These are phyloP conservation scores for Puccinia polysora DNA, from an alignment of 1,284 basidiomycete species.

Conservation along the genomic window DNA sequence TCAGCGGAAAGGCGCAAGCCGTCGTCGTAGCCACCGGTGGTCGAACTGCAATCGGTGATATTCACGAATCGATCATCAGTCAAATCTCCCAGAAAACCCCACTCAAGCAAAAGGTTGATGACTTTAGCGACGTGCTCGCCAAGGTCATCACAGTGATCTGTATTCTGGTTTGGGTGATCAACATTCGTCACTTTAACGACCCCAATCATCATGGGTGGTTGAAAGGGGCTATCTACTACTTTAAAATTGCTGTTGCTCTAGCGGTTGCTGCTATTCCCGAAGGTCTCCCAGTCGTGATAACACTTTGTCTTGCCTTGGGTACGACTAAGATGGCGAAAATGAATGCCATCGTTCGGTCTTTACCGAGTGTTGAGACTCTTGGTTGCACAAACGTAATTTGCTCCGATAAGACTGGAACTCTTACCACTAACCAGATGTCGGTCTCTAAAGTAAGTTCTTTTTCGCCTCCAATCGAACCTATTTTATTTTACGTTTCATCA, in stretches of 20 bases:
- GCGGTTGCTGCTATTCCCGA: conserved; percentile 95
- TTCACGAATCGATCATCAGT: conserved; percentile 83
- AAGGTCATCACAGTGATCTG: conserved; percentile 95
- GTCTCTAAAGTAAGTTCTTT: conserved; percentile 66
- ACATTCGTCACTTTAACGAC: conserved; percentile 87
- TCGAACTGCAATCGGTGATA: conserved; percentile 84
- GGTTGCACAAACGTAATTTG: conserved; percentile 96
- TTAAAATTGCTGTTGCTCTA: conserved; percentile 94
- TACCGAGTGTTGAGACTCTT: conserved; percentile 92
- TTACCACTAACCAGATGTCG: conserved; percentile 74
- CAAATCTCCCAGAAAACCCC: conserved; percentile 90
- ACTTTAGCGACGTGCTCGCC: conserved; percentile 90
- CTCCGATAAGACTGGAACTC: conserved; percentile 82
- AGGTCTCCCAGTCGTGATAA: conserved; percentile 90
- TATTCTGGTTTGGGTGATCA: conserved; percentile 90
- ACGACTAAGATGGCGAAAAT: conserved; percentile 98
- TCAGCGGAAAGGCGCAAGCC: conserved; percentile 78
- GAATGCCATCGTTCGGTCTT: conserved; percentile 88
- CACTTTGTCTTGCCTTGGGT: conserved; percentile 88
- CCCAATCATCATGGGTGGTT: conserved; percentile 79
- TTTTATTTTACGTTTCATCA: neutral
- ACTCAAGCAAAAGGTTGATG: conserved; percentile 88
- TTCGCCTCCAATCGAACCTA: neutral
- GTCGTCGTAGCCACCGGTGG: conserved; percentile 79
- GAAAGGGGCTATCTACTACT: conserved; percentile 91